Base-by-base conservation (phyloP, 169 alveolate genomes). In the Nephromyces sp. region DNA sequence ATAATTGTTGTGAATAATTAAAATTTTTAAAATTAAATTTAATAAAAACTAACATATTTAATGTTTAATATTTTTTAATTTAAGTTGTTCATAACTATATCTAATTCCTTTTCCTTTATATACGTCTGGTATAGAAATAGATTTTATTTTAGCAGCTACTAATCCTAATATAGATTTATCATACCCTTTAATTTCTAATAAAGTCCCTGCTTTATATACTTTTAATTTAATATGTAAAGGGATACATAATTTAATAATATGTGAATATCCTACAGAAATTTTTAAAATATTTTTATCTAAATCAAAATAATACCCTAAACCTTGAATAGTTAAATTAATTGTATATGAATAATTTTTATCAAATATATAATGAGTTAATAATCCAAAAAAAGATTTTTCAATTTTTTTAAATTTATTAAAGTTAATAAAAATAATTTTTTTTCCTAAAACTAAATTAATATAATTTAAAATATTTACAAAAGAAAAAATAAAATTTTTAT, bases 391-490 rank as follows among this genome's bases (percentile, higher is more conserved):
- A 71, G 25, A 30, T 31, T 5, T 32, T 32, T 66, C 51, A 71
- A 32, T 32, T 31, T 53, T 21, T 3, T 71, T 57, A 31, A 51
- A 22, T 22, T 43, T 22, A 8, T 61, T 61, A 15, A 53, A 28
- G 33, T 15, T 15, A 43, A 15, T 15, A 43, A 43, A 43, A 15
- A 43, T 15, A 43, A 15, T 15, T 15, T 57, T 76, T 80, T 77
- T 79, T 62, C 74, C 74, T 32, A 77, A 64, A 75, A 69, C 77
- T 33, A 30, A 43, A 68, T 70, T 68, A 75, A 75, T 24, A 32
- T 71, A 70, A 80, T 57, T 57, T 43, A 67, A 70, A 66, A 75
- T 52, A 34, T 70, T 33, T 32, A 65, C 70, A 21, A 66, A 80
- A 6, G 24, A 31, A 62, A 70, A 63, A n/a, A 32, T 35, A 43